Percentiles rank a stretch among this genome's conserved stretches.
These are phyloP conservation scores for Capronia coronata DNA, from an alignment of 2,329 filamentous ascomycete species.

Conservation along the genomic window DNA sequence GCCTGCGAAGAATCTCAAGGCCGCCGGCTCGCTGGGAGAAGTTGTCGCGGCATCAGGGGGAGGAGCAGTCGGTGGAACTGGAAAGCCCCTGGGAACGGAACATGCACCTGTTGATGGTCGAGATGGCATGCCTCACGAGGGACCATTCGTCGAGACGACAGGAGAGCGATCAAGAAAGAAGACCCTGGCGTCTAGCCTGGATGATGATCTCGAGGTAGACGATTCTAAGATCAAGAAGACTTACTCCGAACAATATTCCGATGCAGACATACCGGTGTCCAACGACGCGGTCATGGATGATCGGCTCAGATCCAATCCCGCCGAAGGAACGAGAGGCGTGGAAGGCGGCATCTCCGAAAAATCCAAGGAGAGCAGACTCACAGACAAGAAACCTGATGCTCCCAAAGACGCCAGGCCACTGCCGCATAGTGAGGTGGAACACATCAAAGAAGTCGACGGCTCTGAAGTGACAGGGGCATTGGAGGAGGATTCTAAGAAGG, in stretches of 20 bases:
- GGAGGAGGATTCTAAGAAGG: constrained; percentile 42
- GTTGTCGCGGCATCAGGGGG: constrained; percentile 13
- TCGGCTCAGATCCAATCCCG: constrained; percentile 65
- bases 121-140: constrained; percentile 87
- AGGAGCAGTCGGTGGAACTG: constrained; percentile 5
- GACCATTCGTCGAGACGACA: constrained; percentile 57
- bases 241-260: constrained; percentile 32
- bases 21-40: constrained; percentile 11
- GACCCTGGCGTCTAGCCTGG: constrained; percentile 20
- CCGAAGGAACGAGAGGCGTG: constrained; percentile 79
- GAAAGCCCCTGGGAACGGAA: constrained; percentile 53
- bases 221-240: constrained; percentile 32
- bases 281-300: constrained; percentile 90
- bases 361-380: constrained; percentile 64
- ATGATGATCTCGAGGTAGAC: constrained; percentile 30
- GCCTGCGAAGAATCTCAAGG: constrained; percentile 4
- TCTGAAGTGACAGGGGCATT: constrained; percentile 32
- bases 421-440: constrained; percentile 72
- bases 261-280: constrained; percentile 44
- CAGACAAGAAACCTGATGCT: constrained; percentile 69
- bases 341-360: constrained; percentile 87
- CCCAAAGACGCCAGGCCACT: constrained; percentile 81
- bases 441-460: constrained; percentile 45
- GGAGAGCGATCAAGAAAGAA: constrained; percentile 45
- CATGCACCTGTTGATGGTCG: constrained; percentile 86